Evolutionary conservation across 148 eudicot species (phyloP).

Genomic region (Heliosperma pusillum): DNA sequence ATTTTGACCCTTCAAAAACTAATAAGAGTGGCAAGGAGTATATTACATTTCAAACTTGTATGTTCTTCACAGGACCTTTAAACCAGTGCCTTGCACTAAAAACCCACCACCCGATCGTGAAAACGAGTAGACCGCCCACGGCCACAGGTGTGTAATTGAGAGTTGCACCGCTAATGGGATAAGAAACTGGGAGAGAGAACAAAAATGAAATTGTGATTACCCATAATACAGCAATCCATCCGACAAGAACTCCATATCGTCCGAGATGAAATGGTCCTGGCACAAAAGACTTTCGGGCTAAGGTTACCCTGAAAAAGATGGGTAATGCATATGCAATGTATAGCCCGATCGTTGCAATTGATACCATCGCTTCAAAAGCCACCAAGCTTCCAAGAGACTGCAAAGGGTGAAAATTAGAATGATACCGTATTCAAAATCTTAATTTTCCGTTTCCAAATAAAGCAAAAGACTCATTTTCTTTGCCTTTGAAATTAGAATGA

Average conservation of each 20-base stretch:
- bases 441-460: background rate
- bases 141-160: conserved; percentile 96
- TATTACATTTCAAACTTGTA: conserved; percentile 32
- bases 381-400: conserved; percentile 94
- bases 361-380: conserved; percentile 95
- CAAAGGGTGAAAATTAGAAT: conserved; percentile 10
- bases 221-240: conserved; percentile 90
- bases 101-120: conserved; percentile 60
- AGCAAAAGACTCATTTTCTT: too few relatives aligned
- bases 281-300: conserved; percentile 75
- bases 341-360: conserved; percentile 86
- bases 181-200: conserved; percentile 83
- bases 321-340: conserved; percentile 91
- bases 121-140: conserved; percentile 67
- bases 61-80: conserved; percentile 75
- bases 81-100: conserved; percentile 81
- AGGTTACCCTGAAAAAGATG: conserved; percentile 77
- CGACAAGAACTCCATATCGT: conserved; percentile 58
- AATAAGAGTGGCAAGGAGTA: background rate
- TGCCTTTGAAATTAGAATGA: background rate
- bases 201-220: conserved; percentile 66
- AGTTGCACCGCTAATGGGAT: conserved; percentile 63
- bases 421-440: background rate
- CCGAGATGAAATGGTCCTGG: conserved; percentile 93
- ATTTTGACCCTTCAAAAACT: background rate